Evolutionary conservation across 768 basidiomycete genomes (phyloP), one percentile per base, ranked within the genome.

Genomic region (Tephrocybe rancida): DNA sequence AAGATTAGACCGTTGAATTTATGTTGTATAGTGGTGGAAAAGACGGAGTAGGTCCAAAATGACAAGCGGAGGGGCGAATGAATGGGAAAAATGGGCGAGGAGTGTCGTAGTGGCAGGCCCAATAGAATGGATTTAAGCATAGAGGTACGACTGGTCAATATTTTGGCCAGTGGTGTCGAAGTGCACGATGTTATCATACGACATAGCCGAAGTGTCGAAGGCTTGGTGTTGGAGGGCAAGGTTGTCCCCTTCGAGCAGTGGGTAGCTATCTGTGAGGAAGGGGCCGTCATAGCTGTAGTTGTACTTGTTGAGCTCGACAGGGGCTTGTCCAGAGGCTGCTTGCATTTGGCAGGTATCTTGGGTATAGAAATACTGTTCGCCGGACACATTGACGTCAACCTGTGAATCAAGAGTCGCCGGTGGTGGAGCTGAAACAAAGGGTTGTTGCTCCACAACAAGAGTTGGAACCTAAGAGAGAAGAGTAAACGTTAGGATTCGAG

Each of bases 261-360:
- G 43, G 26, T 61, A 64, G 34, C 54, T 52, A 32, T 58, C 56
- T 9, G 56, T 55, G 41, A 61, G 26, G 32, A 51, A 58, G 24
- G 41, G 44, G 42, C 16, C 18, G 18, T 56, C 55, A 30, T 60
- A 62, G 22, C 42, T 53, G 44, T 48, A 61, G 38, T 52, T 29
- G 26, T 54, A 60, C 44, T 58, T 59, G 49, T 56, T 35, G 35
- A 59, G 52, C 18, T 63, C 62, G 42, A 57, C 24, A 6, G 42
- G 11, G 34, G 34, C 10, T 14, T 30, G 14, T 10, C 18, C 41
- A 9, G 52, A 18, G 18, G 29, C 18, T 37, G 58, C 34, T 18
- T 57, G 61, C 29, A 49, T 19, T 18, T 54, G 56, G 25, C 21
- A 52, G 10, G 35, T 43, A 39, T 60, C 54, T 16, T 57, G 60